These are phyloP conservation scores for Stachybotrys elegans DNA, from an alignment of 2,329 filamentous ascomycete species.

Conservation along the genomic window DNA sequence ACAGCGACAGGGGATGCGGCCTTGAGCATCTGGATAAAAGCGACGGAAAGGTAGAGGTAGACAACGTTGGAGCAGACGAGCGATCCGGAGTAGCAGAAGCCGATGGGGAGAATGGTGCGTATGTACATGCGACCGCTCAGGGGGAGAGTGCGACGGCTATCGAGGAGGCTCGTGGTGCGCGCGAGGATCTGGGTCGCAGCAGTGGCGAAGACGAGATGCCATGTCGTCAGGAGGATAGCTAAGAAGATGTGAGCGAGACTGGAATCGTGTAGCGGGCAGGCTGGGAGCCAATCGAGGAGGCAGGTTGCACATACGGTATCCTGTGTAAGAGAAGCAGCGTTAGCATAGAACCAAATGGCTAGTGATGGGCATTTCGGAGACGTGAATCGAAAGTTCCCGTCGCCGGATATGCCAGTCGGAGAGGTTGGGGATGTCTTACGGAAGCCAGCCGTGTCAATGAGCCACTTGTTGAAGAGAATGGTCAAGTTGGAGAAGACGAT, in stretches of 20 bases:
- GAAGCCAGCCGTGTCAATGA: slow-evolving; percentile 70
- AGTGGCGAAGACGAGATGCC: slow-evolving; percentile 64
- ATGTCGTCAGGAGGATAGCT: slow-evolving; percentile 59
- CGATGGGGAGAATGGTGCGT: slow-evolving; percentile 60
- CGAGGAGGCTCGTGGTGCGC: slow-evolving; percentile 57
- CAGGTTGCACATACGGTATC: slow-evolving; percentile 27
- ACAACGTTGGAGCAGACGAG: slow-evolving; percentile 64
- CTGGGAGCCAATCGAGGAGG: background rate
- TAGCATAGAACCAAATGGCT: background rate
- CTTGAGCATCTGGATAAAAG: slow-evolving; percentile 70
- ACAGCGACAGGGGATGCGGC: slow-evolving; percentile 63
- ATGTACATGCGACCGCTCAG: slow-evolving; percentile 58
- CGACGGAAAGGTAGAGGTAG: slow-evolving; percentile 62
- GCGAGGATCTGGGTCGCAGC: slow-evolving; percentile 62
- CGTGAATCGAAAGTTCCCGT: no score
- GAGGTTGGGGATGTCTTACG: slow-evolving; percentile 45
- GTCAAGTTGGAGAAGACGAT: slow-evolving; percentile 80
- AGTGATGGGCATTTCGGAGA: no score
- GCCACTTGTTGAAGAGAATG: slow-evolving; percentile 91
- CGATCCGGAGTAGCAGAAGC: slow-evolving; percentile 59
- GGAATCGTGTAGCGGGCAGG: background rate
- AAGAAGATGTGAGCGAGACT: background rate
- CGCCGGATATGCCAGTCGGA: background rate
- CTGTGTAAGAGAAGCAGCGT: slow-evolving; percentile 21
- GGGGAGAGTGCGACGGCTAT: slow-evolving; percentile 56